Base-by-base conservation (phyloP, 2,329 filamentous ascomycete species). In the Orbilia ellipsospora region DNA sequence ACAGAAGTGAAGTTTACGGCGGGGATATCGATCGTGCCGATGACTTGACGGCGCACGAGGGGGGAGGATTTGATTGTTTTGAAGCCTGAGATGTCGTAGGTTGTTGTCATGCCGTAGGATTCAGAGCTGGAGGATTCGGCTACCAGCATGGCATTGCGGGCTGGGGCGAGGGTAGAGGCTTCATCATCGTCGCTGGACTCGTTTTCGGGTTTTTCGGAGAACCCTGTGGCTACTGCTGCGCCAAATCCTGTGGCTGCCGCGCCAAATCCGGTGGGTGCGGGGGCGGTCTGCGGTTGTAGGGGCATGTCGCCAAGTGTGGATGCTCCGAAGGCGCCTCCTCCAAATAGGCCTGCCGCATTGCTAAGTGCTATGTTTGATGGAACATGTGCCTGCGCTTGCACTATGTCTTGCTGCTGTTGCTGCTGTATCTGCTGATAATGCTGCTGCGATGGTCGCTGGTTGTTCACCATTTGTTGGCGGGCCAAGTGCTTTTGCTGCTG, bases 61-160 rank as follows among this genome's bases (percentile, higher is more conserved):
- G 78, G 77, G 31, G 83, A 82, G 15, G 84, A 85, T 0, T 88
- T 87, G 3, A 90, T 83, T 0, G 87, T 88, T 81, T 88, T 89
- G 36, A 83, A 79, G 0, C 86, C 86, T 0, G 87, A 87, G 0
- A 90, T 83, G 67, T 89, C 88, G 80, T 90, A 90, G 1, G 85
- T 88, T 0, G 86, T 86, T 0, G 87, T 89, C 63, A 90, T 82
- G 4, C 88, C 88, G 0, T 84, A 85, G 78, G 90, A 88, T 73
- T 88, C 87, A 7, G 45, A 74, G 76, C 88, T 84, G 4, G 84
- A 81, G 20, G 77, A 78, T 16, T 76, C 66, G 2, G 77, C 78
- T 15, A 79, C 56, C 26, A 72, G 52, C 77, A 79, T 78, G 31
- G 73, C 69, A 15, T 69, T 64, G 44, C 63, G 66, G 7, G 65